These are phyloP conservation scores for Wickerhamomyces rabaulensis DNA, from an alignment of 805 yeast genomes.

Conservation along the genomic window DNA sequence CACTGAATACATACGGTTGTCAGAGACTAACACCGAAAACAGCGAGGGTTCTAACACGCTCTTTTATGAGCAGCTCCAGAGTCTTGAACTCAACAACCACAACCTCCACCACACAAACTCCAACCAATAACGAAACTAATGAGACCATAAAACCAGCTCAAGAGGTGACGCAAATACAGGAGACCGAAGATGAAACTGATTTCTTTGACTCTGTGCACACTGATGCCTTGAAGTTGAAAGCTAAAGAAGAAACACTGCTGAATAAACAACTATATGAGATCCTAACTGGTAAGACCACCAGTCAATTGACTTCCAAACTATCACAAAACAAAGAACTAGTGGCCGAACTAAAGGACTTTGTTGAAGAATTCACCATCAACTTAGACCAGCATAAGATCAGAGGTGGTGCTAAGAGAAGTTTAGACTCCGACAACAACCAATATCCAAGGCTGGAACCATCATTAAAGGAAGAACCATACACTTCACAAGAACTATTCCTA, in stretches of 20 bases:
- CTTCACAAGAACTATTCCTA: conserved; percentile 69
- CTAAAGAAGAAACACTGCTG: conserved; percentile 11
- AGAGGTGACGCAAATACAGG: not conserved
- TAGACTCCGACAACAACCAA: conserved; percentile 13
- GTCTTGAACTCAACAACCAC: conserved; percentile 7
- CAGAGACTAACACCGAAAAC: not conserved
- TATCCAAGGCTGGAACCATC: conserved; percentile 67
- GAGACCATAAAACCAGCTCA: conserved; percentile 3
- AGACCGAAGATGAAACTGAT: conserved; percentile 9
- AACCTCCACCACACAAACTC: conserved; percentile 7
- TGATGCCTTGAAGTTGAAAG: conserved; percentile 14
- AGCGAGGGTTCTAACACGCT: conserved; percentile 7
- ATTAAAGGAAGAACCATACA: conserved; percentile 57
- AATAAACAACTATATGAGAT: conserved; percentile 19
- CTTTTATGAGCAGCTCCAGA: conserved; percentile 5
- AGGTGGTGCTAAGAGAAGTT: not conserved
- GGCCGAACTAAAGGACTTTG: conserved; percentile 15
- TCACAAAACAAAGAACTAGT: conserved; percentile 17
- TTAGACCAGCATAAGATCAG: conserved; percentile 13
- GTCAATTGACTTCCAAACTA: conserved; percentile 11
- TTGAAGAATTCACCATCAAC: conserved; percentile 18
- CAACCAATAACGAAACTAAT: conserved; percentile 10
- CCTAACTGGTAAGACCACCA: conserved; percentile 17
- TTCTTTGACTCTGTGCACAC: conserved; percentile 14
- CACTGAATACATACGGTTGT: not conserved